Base-by-base conservation (phyloP, 345 rosid genomes). In the Eucalyptus urophylla region DNA sequence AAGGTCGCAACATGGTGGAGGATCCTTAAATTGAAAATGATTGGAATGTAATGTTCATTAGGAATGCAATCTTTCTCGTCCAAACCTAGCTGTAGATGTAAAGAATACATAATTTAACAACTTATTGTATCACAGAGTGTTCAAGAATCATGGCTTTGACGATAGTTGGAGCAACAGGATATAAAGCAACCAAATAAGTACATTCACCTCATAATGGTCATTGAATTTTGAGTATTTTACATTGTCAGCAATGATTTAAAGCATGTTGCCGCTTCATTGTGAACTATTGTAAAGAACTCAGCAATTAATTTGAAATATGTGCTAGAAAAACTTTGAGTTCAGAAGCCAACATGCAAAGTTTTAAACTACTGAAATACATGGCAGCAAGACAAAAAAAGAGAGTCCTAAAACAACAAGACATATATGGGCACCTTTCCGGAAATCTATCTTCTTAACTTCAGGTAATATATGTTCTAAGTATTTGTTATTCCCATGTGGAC, bases 251-350 rank as follows among this genome's bases (percentile, higher is more conserved):
- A 96, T 89, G 40, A 98, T 95, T 94, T 92, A 97, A 80, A 89
- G 99, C 99, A 89, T 96, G 99, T 89, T 95, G 99, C 87, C 97
- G 94, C 94, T 94, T 97, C 97, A 98, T 89, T 87, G 99, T 94
- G 92, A 98, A 98, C 98, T 98, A 98, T 97, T 98, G 95, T 92
- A 92, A 33, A 90, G 88, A 43, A 91, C 86, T 88, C 60, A 86
- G 60, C 69, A 11, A 81, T 89, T 65, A 69, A 31, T 69, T 69
- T 11, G 7, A n/a, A 91, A 89, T 88, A 69, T 22, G 89, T 44
- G 29, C 85, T 31, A 88, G 40, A 44, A 29, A 65, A 65, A 14
- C 5, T n/a, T 17, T 29, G 6, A 65, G 37, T 65, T 65, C 1
- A 65, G 6, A n/a, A 65, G 37, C 37, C 76, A n/a, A 65, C 76